Base-by-base conservation (phyloP, 192 early-diverging fungal species). In the Entophlyctis helioformis region DNA sequence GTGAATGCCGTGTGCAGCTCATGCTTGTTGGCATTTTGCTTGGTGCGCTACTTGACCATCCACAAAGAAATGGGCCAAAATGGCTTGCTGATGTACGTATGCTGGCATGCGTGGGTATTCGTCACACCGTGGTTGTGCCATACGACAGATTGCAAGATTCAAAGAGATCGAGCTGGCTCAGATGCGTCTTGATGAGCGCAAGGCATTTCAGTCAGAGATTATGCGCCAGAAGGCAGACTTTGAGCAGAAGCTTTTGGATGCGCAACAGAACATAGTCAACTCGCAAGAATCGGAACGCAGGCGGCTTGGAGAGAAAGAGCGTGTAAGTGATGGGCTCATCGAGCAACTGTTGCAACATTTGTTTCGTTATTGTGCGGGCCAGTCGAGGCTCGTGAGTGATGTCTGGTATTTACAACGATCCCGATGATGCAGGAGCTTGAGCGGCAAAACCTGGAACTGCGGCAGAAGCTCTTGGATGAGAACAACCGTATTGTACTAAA, bases 81-180 rank as follows among this genome's bases (percentile, higher is more conserved):
- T n/a, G n/a, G n/a, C n/a, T n/a, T n/a, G n/a, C n/a, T n/a, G n/a
- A 23, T 18, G 18, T 25, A 2, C n/a, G 3, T 31, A 11, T 31
- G 6, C 29, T 8, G 11, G 29, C 29, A 11, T 31, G 11, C 29
- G 6, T 11, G 29, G 11, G 11, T 31, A 11, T 11, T 11, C 6
- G 6, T 31, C 29, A 31, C 29, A 11, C 29, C 4, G 10, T 5
- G 15, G 19, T 48, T 27, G 4, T 18, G 12, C 9, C 9, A 24
- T 16, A 15, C 4, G 20, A n/a, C 19, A 56, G 43, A 19, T 73
- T 2, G 35, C 46, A 15, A 37, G 55, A 31, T 73, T 61, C 52
- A 64, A 67, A 20, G 48, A 56, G 11, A 25, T 73, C 15, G 71
- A 73, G 42, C 51, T 73, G n/a, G 60, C 56, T 10, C 29, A 55